Evolutionary conservation across 2,329 filamentous ascomycete species (phyloP).

Genomic region (Rhinocladiella similis): DNA sequence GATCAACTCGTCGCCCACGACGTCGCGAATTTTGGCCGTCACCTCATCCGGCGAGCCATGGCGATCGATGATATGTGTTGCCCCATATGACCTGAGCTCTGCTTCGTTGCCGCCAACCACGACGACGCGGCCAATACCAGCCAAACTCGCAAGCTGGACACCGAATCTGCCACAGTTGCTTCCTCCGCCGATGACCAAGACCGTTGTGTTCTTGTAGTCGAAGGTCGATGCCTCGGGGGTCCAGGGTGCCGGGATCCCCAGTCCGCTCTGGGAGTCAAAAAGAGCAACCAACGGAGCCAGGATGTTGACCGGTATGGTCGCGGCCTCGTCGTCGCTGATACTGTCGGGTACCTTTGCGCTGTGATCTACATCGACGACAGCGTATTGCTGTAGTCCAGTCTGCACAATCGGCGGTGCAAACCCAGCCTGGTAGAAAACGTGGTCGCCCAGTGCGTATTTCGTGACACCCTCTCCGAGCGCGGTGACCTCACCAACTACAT

Average conservation of each 20-base stretch:
- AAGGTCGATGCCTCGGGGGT: conserved; percentile 20
- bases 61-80: conserved; percentile 45
- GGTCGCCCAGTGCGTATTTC: conserved; percentile 33
- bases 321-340: conserved; percentile 38
- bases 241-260: conserved; percentile 31
- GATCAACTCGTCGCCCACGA: conserved; percentile 42
- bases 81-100: conserved; percentile 38
- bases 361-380: conserved; percentile 34
- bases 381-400: conserved; percentile 42
- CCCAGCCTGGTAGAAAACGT: conserved; percentile 34
- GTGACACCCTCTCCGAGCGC: conserved; percentile 31
- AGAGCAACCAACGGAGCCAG: conserved; percentile 37
- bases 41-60: conserved; percentile 35
- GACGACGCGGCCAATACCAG: conserved; percentile 41
- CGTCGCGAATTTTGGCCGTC: conserved; percentile 33
- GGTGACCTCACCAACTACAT: conserved; percentile 38
- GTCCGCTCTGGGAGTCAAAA: conserved; percentile 34
- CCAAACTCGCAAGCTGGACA: conserved; percentile 29
- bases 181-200: conserved; percentile 33
- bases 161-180: conserved; percentile 30
- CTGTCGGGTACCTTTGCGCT: conserved; percentile 37
- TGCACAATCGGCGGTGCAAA: conserved; percentile 1
- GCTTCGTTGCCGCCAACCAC: conserved; percentile 36
- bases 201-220: conserved; percentile 20
- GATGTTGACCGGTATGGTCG: conserved; percentile 40